Conservation (phyloP, 202 grass and related monocot species). For the Brachypodium distachyon region DNA sequence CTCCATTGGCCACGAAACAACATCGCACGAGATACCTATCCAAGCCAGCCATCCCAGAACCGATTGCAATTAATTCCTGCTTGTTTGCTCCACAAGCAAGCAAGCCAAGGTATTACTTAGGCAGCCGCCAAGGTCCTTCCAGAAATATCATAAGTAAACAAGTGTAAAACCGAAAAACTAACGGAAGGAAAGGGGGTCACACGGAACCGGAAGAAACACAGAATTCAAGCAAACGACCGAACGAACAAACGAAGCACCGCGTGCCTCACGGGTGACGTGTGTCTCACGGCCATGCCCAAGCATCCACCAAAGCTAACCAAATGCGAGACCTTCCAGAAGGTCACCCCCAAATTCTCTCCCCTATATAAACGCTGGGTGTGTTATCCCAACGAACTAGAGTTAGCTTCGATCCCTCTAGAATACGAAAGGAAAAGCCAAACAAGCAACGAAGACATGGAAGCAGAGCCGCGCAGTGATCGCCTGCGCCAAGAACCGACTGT, state of each 20-base stretch:
- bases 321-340: slow-evolving; percentile 15
- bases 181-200: neutral
- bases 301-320: neutral
- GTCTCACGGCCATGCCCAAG: neutral
- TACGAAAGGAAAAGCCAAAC: neutral
- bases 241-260: slow-evolving; percentile 1
- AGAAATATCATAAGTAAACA: neutral
- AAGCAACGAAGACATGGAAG: neutral
- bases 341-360: neutral
- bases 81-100: slow-evolving; percentile 36
- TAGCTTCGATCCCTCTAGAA: neutral
- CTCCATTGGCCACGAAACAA: neutral
- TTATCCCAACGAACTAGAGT: neutral
- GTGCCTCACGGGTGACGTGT: slow-evolving; percentile 32
- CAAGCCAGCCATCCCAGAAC: neutral
- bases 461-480: neutral
- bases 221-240: neutral
- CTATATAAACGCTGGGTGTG: slow-evolving; percentile 21
- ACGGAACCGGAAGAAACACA: neutral
- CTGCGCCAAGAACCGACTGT: neutral
- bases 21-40: neutral
- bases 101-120: neutral
- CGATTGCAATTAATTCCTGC: neutral
- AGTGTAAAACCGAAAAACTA: neutral
- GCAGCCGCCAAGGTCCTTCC: neutral